Base-by-base conservation (phyloP, 805 yeast species). In the Zygosaccharomyces kombuchaensis region DNA sequence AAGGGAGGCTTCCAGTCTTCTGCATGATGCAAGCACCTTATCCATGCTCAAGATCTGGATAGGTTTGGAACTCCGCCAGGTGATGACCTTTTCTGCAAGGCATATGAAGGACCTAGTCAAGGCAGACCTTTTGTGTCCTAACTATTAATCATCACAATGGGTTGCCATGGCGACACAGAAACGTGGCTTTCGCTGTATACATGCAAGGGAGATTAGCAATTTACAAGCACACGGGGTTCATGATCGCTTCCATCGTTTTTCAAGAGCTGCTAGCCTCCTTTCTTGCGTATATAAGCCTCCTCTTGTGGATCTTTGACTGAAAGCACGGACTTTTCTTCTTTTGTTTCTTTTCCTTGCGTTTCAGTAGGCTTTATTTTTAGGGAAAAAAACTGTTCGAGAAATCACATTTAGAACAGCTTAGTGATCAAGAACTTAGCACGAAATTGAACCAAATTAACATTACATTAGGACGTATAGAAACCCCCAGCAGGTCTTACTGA, bases 31-130 rank as follows among this genome's bases (percentile, higher is more conserved):
- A 35, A 81, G 82, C 52, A 75, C 81, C n/a, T 51, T 86, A 23
- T 81, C 86, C 17, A 87, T 91, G 96, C 68, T 87, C 47, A 86
- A 87, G 62, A 88, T 91, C 9, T 91, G 97, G 97, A 58, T 87
- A 42, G 90, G 95, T 0, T 70, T 91, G 31, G 98, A 91, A 67
- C 84, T 87, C 3, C 77, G 97, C 59, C 93, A 86, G 63, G 81
- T 90, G 57, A 81, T 91, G 63, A 81, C 75, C 53, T 87, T 95
- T 16, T 84, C 96, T 2, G 77, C 88, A 9, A 86, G 83, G 60
- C 96, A 84, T 68, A 71, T 77, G 54, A 62, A 77, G 59, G 66
- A 68, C 40, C 67, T 81, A 51, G 81, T 83, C 47, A 78, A 80
- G 55, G 76, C 81, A 10, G 89, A 83, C 57, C 75, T 80, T 17